phyloP scores from a whole-genome alignment of 345 rosid genomes.

The Arabidopsis arenosa region DNA sequence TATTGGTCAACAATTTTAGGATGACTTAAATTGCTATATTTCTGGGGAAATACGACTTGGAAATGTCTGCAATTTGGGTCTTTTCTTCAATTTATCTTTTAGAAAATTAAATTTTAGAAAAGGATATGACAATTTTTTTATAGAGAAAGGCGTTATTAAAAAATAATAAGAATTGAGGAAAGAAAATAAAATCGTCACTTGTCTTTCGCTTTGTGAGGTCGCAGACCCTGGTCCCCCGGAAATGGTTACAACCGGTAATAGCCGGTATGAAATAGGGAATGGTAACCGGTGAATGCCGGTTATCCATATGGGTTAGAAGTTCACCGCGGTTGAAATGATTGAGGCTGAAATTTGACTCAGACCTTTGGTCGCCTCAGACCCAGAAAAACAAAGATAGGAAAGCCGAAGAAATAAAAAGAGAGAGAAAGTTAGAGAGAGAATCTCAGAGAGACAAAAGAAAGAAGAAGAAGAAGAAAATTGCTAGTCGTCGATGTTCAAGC shows the following conservation, averaged over 20 bases:
- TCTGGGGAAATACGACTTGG: not conserved
- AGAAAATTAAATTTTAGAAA: not conserved
- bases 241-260: conserved; percentile 49
- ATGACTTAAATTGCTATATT: conserved; percentile 7
- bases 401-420: conserved; percentile 22
- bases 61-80: not conserved
- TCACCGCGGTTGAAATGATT: conserved; percentile 85
- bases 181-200: conserved; percentile 33
- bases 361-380: conserved; percentile 48
- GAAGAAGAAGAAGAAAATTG: conserved; percentile 14
- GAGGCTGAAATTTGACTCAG: conserved; percentile 62
- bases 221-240: conserved; percentile 50
- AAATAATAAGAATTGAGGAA: conserved; percentile 10
- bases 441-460: conserved; percentile 14
- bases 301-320: conserved; percentile 60
- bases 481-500: conserved; percentile 42
- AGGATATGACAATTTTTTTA: not conserved
- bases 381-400: conserved; percentile 43
- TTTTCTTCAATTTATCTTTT: not conserved
- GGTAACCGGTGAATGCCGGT: conserved; percentile 62
- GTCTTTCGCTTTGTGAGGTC: conserved; percentile 43
- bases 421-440: conserved; percentile 37
- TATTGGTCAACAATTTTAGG: not conserved
- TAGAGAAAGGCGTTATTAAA: not conserved
- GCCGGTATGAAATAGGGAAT: conserved; percentile 42